Base-by-base conservation (phyloP, 2,329 filamentous ascomycete genomes). In the Fusarium nisikadoi region DNA sequence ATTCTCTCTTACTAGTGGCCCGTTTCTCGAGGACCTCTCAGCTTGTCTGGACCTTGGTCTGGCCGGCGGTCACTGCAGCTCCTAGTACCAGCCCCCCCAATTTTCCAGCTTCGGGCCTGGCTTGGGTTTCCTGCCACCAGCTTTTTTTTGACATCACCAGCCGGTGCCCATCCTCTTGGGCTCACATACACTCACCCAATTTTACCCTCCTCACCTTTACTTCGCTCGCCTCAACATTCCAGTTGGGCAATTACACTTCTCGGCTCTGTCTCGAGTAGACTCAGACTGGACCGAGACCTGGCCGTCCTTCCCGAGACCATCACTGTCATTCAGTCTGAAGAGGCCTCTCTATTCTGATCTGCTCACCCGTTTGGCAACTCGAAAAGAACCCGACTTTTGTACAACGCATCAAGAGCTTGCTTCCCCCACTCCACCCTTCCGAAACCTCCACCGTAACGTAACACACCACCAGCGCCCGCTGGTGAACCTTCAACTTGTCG, bases 401-500 rank as follows among this genome's bases (percentile, higher is more conserved):
- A 71, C 67, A 72, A 71, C 71, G 67, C 70, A 73, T 71, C 62
- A 68, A 58, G 41, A 68, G 43, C 47, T 53, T 62, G 43, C 47
- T 53, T 62, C 56, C 71, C 61, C 71, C 67, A 69, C 72, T 73
- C 70, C 65, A 72, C 68, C 68, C 67, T 65, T 59, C 74, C 72
- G 43, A 52, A 46, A 42, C 58, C 43, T 67, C 70, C 68, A 75
- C 65, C 60, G 50, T 64, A 68, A 65, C 67, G 62, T 68, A 71
- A 65, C 71, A 73, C 66, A 65, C 81, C 83, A 80, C 81, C 77
- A 73, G 65, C 65, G 57, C 50, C 65, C 74, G 79, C 83, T 85
- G 83, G 82, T 83, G 80, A 74, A 56, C 74, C 69, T 79, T 82
- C 86, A 84, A 79, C 82, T 88, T 88, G 86, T 87, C 80, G 76